Percentiles rank a stretch among this genome's conserved stretches.
phyloP scores from a whole-genome alignment of 768 basidiomycete species.

The Naganishia vaughanmartiniae region DNA sequence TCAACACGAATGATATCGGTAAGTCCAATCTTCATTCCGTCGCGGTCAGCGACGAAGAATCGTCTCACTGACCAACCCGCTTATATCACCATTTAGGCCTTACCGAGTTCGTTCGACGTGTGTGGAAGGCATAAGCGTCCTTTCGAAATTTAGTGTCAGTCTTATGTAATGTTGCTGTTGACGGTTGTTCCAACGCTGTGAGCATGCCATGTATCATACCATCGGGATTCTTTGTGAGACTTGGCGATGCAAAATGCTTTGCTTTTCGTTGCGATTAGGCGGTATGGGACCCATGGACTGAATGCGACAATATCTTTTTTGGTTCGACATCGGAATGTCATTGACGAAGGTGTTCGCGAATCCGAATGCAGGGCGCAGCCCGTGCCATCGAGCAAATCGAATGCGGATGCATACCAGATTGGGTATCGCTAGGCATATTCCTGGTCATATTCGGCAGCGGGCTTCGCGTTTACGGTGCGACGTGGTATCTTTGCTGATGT shows the following conservation, averaged over 20 bases:
- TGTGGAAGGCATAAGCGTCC: constrained; percentile 69
- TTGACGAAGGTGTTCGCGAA: no score
- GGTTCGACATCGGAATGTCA: no score
- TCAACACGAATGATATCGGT: constrained; percentile 99
- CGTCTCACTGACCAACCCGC: constrained; percentile 6
- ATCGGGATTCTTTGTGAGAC: background rate
- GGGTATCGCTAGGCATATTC: no score
- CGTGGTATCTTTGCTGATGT: no score
- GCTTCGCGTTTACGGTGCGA: no score
- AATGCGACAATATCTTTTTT: no score
- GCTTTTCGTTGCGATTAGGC: no score
- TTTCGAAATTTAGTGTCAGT: background rate
- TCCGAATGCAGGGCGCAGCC: no score
- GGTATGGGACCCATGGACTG: background rate
- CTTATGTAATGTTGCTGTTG: background rate
- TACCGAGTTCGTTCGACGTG: constrained; percentile 75
- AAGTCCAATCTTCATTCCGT: constrained; percentile 51
- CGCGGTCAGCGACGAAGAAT: constrained; percentile 1
- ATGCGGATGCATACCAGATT: no score
- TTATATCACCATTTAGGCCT: constrained; percentile 62
- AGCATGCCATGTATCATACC: constrained; percentile 13
- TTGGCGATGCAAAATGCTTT: background rate
- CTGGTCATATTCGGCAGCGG: no score
- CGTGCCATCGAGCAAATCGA: no score
- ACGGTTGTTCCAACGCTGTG: background rate